Evolutionary conservation across 2,329 filamentous ascomycete genomes (phyloP), one percentile per base, ranked within the genome.

Genomic region (Hymenoscyphus albidus): DNA sequence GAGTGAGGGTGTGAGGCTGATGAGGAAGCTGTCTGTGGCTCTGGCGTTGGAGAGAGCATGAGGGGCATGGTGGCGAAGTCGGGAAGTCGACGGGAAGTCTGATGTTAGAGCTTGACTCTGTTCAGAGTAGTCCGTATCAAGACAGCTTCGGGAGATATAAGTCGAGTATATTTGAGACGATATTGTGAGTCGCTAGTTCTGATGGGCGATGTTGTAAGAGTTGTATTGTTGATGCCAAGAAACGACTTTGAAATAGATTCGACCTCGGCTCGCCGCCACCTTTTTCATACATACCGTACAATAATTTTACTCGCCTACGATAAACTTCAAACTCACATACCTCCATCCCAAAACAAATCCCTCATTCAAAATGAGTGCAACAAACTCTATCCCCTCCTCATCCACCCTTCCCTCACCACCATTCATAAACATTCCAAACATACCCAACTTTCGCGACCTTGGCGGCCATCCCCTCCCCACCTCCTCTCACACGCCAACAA

Each of bases 361-460:
- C 13, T 31, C 35, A 4, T 27, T 38, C 32, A 51, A 58, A 35
- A 51, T 64, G 72, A 60, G 63, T 63, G 42, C 54, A 22, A 27
- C 64, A 22, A 39, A 44, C 31, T 42, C 32, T 32, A 32, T 9
- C 44, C 18, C 57, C 55, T 58, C 60, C 12, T 42, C 10, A 1
- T 2, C 69, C 51, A 38, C 60, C 48, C 71, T 75, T 14, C 77
- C 76, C 32, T 75, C 72, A 3, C 80, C 81, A 16, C 83, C 83
- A 10, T 86, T 85, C 70, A 70, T 81, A 64, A 63, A 73, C 62
- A 78, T 89, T 40, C 77, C 81, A 2, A 88, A 88, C 22, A 80
- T 91, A 42, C 80, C 80, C 67, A 92, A 92, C 77, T 87, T 92
- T 73, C 83, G 89, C 62, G 88, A 90, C 73, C 78, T 89, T 32